Base-by-base conservation (phyloP, 2,329 filamentous ascomycete species). In the Acephala macrosclerotiorum region DNA sequence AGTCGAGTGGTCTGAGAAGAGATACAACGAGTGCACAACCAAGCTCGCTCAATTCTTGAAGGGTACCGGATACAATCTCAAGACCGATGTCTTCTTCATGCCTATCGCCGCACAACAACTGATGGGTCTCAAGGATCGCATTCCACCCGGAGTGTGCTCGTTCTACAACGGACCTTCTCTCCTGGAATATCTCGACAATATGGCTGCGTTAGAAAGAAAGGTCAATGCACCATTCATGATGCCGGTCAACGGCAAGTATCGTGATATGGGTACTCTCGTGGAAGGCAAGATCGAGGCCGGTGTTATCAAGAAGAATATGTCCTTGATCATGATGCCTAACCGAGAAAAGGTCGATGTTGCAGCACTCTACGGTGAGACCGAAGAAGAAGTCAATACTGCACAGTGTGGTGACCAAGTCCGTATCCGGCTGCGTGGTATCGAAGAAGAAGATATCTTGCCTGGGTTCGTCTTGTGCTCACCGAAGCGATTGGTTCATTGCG, bases 151-250 rank as follows among this genome's bases (percentile, higher is more conserved):
- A 2, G 71, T 93, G 3, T 89, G 88, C 47, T 87, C 92, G 9
- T 99, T 94, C 93, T 96, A 93, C 77, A 85, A 92, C 47, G 94
- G 94, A 0, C 95, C 95, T 11, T 96, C 94, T 22, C 87, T 99
- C 56, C 89, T 99, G 22, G 95, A 98, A 80, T 97, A 94, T 80
- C 88, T 99, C n/a, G 95, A 97, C 78, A 84, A 87, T 77, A 97
- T 98, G 93, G 89, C 91, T 75, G 89, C 95, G 14, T 87, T 97
- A 45, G 95, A 99, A 79, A 93, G 96, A 74, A 99, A 98, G 84
- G 81, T 97, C 74, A 97, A 97, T 74, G 96, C 96, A 1, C 95
- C 96, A 11, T 98, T 99, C 85, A 98, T 99, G 96, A 97, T 99
- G 94, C 92, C 96, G 9, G 86, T 99, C 70, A 92, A 92, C 70